phyloP scores from a whole-genome alignment of 352 stramenopile species.

The Pythium diclinum region DNA sequence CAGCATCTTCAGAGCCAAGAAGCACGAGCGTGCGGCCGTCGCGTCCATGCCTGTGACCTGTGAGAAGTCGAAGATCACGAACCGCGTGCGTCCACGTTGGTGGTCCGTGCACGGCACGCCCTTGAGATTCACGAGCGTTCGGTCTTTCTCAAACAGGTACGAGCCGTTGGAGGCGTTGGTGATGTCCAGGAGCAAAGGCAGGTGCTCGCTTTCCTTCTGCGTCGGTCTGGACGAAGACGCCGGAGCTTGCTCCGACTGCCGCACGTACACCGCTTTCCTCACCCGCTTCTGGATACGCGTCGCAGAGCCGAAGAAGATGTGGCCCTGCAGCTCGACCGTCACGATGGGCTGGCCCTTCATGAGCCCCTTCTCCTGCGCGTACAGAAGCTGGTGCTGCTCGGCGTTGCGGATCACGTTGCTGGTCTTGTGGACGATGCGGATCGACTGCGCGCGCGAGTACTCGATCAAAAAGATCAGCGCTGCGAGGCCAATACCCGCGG shows the following conservation, averaged over 20 bases:
- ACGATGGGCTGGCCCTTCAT: constrained; percentile 55
- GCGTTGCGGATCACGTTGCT: constrained; percentile 66
- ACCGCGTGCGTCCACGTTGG: constrained; percentile 40
- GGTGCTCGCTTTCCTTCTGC: constrained; percentile 19
- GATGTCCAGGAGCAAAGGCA: constrained; percentile 27
- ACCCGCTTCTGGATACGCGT: constrained; percentile 67
- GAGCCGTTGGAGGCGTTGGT: neutral
- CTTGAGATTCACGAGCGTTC: constrained; percentile 44
- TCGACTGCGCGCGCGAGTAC: constrained; percentile 61
- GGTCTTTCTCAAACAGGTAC: constrained; percentile 7
- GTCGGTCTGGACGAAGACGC: neutral
- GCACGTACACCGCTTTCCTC: constrained; percentile 60
- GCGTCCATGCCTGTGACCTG: constrained; percentile 77
- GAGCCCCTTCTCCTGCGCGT: constrained; percentile 18
- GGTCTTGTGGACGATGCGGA: constrained; percentile 54
- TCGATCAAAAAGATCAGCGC: constrained; percentile 84
- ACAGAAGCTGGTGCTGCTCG: constrained; percentile 55
- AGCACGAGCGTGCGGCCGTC: constrained; percentile 68
- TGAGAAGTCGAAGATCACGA: constrained; percentile 77
- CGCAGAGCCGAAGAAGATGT: constrained; percentile 78
- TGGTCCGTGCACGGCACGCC: constrained; percentile 33
- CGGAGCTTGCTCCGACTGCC: neutral
- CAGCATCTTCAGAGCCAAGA: constrained; percentile 61
- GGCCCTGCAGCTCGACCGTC: constrained; percentile 62
- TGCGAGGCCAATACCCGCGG: constrained; percentile 40